Conservation (phyloP, 805 yeast species). For the Candida peoriensis region DNA sequence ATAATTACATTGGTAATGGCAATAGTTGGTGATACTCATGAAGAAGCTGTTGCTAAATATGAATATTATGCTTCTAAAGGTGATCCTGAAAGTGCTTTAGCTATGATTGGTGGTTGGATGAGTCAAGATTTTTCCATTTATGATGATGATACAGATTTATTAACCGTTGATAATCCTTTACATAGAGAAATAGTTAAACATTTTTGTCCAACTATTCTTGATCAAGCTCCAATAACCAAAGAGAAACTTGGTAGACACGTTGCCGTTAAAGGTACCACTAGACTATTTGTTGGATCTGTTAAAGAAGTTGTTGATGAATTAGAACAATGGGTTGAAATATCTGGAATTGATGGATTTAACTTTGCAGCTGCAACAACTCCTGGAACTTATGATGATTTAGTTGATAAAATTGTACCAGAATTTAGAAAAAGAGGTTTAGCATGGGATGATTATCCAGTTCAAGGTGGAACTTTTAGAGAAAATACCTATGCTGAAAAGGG, state of each 20-base stretch:
- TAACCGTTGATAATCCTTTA: constrained; percentile 25
- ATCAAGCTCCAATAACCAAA: constrained; percentile 26
- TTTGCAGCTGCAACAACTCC: constrained; percentile 33
- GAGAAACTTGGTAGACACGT: constrained; percentile 23
- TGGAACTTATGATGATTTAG: constrained; percentile 33
- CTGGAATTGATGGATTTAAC: constrained; percentile 40
- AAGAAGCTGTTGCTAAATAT: constrained; percentile 36
- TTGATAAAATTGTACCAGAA: constrained; percentile 32
- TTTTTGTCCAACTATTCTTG: constrained; percentile 6
- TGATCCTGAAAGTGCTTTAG: constrained; percentile 40
- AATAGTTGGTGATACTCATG: constrained; percentile 35
- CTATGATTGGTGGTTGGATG: constrained; percentile 42
- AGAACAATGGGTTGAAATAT: constrained; percentile 32
- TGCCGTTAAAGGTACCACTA: constrained; percentile 24
- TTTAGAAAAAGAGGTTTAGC: constrained; percentile 29
- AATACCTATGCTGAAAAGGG: constrained; percentile 18
- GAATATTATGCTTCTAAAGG: constrained; percentile 27
- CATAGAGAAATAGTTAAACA: constrained; percentile 27
- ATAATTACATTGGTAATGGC: constrained; percentile 33
- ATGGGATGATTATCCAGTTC: constrained; percentile 31
- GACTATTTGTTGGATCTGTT: constrained; percentile 29
- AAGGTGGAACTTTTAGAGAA: constrained; percentile 31
- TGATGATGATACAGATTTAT: constrained; percentile 33
- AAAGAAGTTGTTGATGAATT: constrained; percentile 34
- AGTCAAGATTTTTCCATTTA: constrained; percentile 36